These are phyloP conservation scores for Alternaria sp. DNA, from an alignment of 2,329 filamentous ascomycete species.

Conservation along the genomic window DNA sequence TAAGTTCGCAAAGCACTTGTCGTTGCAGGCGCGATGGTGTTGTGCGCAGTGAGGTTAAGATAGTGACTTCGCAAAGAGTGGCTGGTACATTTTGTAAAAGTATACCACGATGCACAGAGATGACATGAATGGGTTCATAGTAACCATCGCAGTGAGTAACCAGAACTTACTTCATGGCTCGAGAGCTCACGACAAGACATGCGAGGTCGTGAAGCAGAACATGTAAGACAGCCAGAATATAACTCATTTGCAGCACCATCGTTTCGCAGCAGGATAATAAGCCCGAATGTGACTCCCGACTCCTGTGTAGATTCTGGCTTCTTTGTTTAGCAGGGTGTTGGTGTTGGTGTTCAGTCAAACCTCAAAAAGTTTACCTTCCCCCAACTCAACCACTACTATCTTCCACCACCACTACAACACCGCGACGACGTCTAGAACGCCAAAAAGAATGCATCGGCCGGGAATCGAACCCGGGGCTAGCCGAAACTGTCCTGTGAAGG, in stretches of 20 bases:
- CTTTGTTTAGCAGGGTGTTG: too few relatives aligned
- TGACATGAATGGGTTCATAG: fast-evolving
- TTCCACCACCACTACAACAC: not conserved
- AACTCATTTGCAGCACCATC: fast-evolving
- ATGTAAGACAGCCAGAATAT: not conserved
- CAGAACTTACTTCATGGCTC: not conserved
- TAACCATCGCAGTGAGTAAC: not conserved
- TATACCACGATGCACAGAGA: not conserved
- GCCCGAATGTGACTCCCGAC: too few relatives aligned
- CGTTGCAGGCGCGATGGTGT: not conserved
- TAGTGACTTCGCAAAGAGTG: not conserved
- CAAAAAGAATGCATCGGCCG: conserved; percentile 26
- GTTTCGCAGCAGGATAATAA: not conserved
- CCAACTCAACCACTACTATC: not conserved
- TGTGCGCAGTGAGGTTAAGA: not conserved
- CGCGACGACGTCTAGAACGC: not conserved
- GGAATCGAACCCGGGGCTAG: conserved; percentile 41
- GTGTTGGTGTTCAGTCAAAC: not conserved
- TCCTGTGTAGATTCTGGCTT: too few relatives aligned
- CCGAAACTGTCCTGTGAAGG: conserved; percentile 20
- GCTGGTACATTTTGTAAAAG: not conserved
- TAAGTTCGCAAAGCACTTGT: not conserved
- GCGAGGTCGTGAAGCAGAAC: not conserved
- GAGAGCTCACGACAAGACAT: not conserved
- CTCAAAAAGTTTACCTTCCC: too few relatives aligned